Percentiles rank a stretch among this genome's conserved stretches.
phyloP scores from a whole-genome alignment of 306 rosid species.

The Quercus dentata region DNA sequence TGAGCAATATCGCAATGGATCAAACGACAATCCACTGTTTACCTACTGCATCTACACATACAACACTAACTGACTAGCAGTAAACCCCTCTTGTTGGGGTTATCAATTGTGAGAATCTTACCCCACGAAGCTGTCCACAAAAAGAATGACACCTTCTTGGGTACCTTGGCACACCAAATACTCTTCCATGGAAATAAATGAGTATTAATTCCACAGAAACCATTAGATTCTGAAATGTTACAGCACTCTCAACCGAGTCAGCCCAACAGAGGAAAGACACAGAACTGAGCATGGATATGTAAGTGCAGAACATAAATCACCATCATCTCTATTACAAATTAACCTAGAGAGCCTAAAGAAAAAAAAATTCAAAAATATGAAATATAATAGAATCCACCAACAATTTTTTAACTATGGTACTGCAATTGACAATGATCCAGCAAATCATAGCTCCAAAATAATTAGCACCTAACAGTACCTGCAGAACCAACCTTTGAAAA shows the following conservation, averaged over 20 bases:
- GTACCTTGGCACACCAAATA: too few relatives aligned
- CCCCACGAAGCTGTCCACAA: too few relatives aligned
- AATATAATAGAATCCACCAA: neutral
- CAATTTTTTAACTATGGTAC: neutral
- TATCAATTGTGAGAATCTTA: too few relatives aligned
- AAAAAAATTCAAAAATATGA: neutral
- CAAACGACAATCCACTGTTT: too few relatives aligned
- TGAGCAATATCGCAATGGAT: too few relatives aligned
- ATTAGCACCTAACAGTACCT: conserved; percentile 14
- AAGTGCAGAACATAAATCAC: neutral
- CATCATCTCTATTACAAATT: neutral
- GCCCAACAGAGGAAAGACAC: neutral
- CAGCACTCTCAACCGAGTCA: neutral
- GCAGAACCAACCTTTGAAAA: conserved; percentile 4
- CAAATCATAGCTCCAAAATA: conserved; percentile 20
- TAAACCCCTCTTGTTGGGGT: too few relatives aligned
- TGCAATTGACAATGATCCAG: neutral
- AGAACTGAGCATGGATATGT: too few relatives aligned
- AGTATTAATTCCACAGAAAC: neutral
- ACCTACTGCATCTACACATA: too few relatives aligned
- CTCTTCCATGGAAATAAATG: too few relatives aligned
- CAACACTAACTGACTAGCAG: too few relatives aligned
- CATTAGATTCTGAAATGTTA: neutral
- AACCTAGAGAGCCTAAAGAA: neutral
- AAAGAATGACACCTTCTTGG: too few relatives aligned